A percentile compares a stretch with the other conserved stretches of the same genome.
These are phyloP conservation scores for Chytriomyces hyalinus DNA, from an alignment of 192 early-diverging fungal genomes.

Conservation along the genomic window DNA sequence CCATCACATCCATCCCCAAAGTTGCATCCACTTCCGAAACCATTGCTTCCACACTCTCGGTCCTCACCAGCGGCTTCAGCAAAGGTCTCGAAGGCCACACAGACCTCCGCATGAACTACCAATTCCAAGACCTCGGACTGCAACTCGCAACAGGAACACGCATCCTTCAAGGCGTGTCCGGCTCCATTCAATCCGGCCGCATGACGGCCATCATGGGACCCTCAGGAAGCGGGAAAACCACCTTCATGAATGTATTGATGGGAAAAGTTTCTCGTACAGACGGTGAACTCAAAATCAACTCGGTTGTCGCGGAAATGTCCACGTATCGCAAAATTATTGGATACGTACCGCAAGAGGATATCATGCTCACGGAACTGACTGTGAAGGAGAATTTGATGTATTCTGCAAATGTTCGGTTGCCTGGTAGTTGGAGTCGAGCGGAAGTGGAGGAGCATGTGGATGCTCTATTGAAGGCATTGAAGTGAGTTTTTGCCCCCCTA, in stretches of 20 bases:
- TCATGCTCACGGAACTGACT: conserved; percentile 53
- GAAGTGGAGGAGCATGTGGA: conserved; percentile 62
- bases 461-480: conserved; percentile 53
- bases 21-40: not conserved
- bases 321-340: conserved; percentile 32
- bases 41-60: not conserved
- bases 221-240: conserved; percentile 47
- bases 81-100: not conserved
- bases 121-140: conserved; percentile 53
- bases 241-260: conserved; percentile 39
- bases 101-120: conserved; percentile 60
- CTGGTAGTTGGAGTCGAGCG: conserved; percentile 53
- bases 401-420: conserved; percentile 77
- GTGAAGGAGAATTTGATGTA: conserved; percentile 74
- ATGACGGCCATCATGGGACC: conserved; percentile 51
- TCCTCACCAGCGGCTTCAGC: not conserved
- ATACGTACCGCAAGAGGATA: conserved; percentile 40
- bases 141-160: conserved; percentile 40
- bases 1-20: not conserved
- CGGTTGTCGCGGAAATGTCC: conserved; percentile 30
- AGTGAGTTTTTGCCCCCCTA: not conserved
- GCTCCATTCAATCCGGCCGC: conserved; percentile 42
- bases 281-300: conserved; percentile 32
- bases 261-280: conserved; percentile 35
- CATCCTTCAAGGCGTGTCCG: conserved; percentile 56